These are phyloP conservation scores for Parsonsia alboflavescens DNA, from an alignment of 257 asterid species.

Conservation along the genomic window DNA sequence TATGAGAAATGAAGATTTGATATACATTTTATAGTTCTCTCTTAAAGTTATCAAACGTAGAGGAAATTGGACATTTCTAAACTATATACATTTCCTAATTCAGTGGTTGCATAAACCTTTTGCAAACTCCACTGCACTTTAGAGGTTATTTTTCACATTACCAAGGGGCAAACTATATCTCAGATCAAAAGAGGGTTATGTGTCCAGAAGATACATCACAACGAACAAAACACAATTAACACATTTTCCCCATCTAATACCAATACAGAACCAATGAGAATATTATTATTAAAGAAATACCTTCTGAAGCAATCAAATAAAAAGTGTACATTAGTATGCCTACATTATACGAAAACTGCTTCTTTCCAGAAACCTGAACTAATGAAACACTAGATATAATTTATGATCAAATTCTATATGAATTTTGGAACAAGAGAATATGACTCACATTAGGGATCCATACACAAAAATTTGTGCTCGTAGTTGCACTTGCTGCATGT, in stretches of 20 bases:
- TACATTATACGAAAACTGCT: not conserved
- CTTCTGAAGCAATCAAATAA: not conserved
- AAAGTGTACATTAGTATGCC: not conserved
- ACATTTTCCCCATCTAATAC: not conserved
- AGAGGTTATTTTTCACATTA: not conserved
- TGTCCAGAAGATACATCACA: not conserved
- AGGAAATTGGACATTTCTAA: not conserved
- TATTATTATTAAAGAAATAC: not conserved
- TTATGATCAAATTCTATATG: not conserved
- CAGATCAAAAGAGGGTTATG: not conserved
- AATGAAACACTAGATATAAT: not conserved
- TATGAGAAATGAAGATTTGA: not conserved
- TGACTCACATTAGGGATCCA: slow-evolving; percentile 94
- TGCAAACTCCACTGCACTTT: not conserved
- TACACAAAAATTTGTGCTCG: slow-evolving; percentile 97
- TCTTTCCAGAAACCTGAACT: not conserved
- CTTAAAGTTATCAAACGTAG: not conserved
- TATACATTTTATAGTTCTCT: not conserved
- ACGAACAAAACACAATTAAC: not conserved
- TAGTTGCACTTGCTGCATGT: slow-evolving; percentile 88
- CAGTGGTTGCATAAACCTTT: not conserved
- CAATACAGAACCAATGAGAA: not conserved
- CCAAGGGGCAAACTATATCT: not conserved
- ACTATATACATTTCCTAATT: not conserved
- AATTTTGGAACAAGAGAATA: not conserved